Evolutionary conservation across 225 moss, liverwort and hornwort species (phyloP).

Genomic region (Marchantia polymorpha): DNA sequence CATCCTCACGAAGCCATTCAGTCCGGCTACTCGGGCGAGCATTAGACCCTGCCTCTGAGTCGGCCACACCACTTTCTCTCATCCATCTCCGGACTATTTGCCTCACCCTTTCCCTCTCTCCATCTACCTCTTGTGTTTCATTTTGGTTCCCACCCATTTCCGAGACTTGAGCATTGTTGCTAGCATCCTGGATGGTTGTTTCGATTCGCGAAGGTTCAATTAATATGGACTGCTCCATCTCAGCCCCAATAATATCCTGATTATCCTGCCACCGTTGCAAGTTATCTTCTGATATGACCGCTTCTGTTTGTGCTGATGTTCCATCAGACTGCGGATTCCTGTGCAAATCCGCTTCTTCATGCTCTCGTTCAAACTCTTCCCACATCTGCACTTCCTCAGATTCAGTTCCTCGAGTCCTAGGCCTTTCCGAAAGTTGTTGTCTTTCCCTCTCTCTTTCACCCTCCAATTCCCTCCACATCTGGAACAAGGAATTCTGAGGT

Average conservation of each 20-base stretch:
- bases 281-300: conserved; percentile 9
- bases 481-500: conserved; percentile 55
- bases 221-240: conserved; percentile 12
- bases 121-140: conserved; percentile 30
- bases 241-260: conserved; percentile 18
- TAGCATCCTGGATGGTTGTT: conserved; percentile 21
- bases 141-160: conserved; percentile 11
- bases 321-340: conserved; percentile 14
- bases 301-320: conserved; percentile 2
- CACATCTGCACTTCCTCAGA: conserved; percentile 20
- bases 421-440: conserved; percentile 32
- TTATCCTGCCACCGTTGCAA: conserved; percentile 14
- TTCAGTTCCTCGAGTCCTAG: conserved; percentile 28
- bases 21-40: conserved; percentile 45
- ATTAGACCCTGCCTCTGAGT: conserved; percentile 39
- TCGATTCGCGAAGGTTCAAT: conserved; percentile 38
- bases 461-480: conserved; percentile 72
- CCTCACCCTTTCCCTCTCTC: conserved; percentile 67
- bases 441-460: conserved; percentile 45
- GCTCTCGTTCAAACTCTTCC: conserved; percentile 26
- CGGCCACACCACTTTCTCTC: conserved; percentile 49
- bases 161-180: conserved; percentile 9
- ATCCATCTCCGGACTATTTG: conserved; percentile 69
- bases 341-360: conserved; percentile 8
- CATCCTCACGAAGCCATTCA: conserved; percentile 58